These are phyloP conservation scores for Beta lomatogona DNA, from an alignment of 179 eudicot genomes.

Conservation along the genomic window DNA sequence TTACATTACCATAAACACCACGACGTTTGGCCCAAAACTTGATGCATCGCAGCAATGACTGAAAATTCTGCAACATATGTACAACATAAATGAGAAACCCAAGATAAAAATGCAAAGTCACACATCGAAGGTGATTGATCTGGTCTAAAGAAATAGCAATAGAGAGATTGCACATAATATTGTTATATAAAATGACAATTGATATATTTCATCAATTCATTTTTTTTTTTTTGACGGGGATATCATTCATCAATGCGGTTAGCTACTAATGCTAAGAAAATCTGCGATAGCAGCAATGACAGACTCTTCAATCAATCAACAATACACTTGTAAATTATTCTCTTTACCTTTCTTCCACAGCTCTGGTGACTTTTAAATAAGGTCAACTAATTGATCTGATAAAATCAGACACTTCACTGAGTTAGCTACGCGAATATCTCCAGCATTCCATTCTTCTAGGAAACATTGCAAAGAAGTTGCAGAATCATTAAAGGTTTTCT, in stretches of 20 bases:
- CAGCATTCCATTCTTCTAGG: background rate
- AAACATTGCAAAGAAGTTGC: background rate
- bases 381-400: background rate
- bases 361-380: background rate
- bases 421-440: background rate
- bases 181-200: background rate
- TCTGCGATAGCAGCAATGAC: background rate
- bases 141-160: background rate
- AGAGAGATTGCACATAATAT: slow-evolving; percentile 1
- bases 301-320: background rate
- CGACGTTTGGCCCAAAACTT: slow-evolving; percentile 70
- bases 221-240: no score
- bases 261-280: background rate
- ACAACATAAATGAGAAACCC: background rate
- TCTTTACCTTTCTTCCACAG: background rate
- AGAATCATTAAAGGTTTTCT: no score
- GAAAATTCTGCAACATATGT: slow-evolving; percentile 42
- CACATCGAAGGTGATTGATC: background rate
- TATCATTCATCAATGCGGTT: background rate
- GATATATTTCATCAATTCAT: background rate
- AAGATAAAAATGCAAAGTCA: background rate
- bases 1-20: slow-evolving; percentile 67
- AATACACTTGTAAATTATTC: background rate
- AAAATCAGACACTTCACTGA: background rate
- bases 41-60: slow-evolving; percentile 56